A percentile compares a stretch with the other conserved stretches of the same genome.
Conservation (phyloP, 805 yeast species). For the Metschnikowia reukaufii region DNA sequence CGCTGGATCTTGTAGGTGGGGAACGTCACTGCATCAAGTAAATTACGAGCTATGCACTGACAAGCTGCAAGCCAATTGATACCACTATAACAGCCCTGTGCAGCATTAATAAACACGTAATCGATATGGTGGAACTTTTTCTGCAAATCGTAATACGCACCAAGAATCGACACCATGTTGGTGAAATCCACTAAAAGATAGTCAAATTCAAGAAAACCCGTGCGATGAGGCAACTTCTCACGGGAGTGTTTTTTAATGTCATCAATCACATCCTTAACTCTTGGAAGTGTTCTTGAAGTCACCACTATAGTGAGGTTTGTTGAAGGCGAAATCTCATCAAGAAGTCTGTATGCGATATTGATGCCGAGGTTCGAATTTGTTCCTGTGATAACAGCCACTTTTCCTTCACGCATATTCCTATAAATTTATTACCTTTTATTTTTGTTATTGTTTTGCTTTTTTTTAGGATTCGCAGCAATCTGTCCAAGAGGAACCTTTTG, state of each 20-base stretch:
- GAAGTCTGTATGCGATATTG: conserved; percentile 77
- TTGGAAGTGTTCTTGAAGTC: conserved; percentile 85
- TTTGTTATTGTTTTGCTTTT: background rate
- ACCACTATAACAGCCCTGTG: conserved; percentile 84
- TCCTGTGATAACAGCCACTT: conserved; percentile 44
- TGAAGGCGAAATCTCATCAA: conserved; percentile 56
- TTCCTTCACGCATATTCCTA: conserved; percentile 23
- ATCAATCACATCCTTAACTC: conserved; percentile 73
- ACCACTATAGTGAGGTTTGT: conserved; percentile 74
- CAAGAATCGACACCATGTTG: conserved; percentile 79
- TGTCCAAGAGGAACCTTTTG: too few relatives aligned
- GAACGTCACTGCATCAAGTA: conserved; percentile 80
- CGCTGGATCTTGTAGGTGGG: conserved; percentile 85
- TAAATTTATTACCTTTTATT: too few relatives aligned
- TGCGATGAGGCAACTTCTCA: conserved; percentile 34
- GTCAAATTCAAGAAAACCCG: conserved; percentile 74
- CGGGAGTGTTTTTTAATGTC: conserved; percentile 38
- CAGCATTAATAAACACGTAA: conserved; percentile 82
- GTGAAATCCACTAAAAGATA: conserved; percentile 87
- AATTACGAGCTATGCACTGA: conserved; percentile 62
- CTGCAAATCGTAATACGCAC: conserved; percentile 69
- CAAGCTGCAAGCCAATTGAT: conserved; percentile 83
- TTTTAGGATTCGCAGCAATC: background rate
- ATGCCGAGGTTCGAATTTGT: conserved; percentile 72
- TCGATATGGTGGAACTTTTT: conserved; percentile 68